Percentiles rank a stretch among this genome's conserved stretches.
Conservation (phyloP, 768 basidiomycete genomes). For the Termitomyces sp. region DNA sequence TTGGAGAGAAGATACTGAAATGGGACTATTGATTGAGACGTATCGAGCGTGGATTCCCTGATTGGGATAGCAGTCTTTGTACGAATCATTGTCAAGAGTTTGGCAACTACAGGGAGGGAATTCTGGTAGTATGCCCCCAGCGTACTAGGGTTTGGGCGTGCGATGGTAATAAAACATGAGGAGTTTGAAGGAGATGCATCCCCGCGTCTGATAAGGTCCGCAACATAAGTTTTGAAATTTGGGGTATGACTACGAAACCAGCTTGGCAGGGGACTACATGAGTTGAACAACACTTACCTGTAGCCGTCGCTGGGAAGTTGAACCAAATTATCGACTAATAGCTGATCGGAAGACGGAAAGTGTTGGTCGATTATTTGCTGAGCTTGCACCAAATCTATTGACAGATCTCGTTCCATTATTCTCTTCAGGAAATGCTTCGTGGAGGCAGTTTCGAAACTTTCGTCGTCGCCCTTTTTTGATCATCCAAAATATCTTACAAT, state of each 20-base stretch:
- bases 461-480: no score
- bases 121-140: slow-evolving; percentile 25
- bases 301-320: slow-evolving; percentile 13
- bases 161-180: slow-evolving; percentile 26
- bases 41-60: slow-evolving; percentile 42
- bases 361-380: slow-evolving; percentile 12
- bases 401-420: not conserved
- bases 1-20: slow-evolving; percentile 49
- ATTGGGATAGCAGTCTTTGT: slow-evolving; percentile 45
- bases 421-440: not conserved
- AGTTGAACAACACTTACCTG: slow-evolving; percentile 5
- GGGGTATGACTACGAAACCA: slow-evolving; percentile 8
- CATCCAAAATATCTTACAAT: no score
- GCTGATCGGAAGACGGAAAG: slow-evolving; percentile 4
- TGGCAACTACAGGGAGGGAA: slow-evolving; percentile 29
- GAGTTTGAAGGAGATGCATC: slow-evolving; percentile 1
- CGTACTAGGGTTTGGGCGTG: slow-evolving; percentile 8
- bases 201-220: slow-evolving; percentile 10
- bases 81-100: slow-evolving; percentile 36
- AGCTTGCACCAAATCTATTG: slow-evolving; percentile 10
- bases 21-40: slow-evolving; percentile 36
- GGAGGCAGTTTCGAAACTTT: no score
- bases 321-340: slow-evolving; percentile 6
- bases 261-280: not conserved
- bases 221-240: slow-evolving; percentile 15